Conservation (phyloP, 225 moss, liverwort and hornwort genomes). For the Lunularia cruciata region DNA sequence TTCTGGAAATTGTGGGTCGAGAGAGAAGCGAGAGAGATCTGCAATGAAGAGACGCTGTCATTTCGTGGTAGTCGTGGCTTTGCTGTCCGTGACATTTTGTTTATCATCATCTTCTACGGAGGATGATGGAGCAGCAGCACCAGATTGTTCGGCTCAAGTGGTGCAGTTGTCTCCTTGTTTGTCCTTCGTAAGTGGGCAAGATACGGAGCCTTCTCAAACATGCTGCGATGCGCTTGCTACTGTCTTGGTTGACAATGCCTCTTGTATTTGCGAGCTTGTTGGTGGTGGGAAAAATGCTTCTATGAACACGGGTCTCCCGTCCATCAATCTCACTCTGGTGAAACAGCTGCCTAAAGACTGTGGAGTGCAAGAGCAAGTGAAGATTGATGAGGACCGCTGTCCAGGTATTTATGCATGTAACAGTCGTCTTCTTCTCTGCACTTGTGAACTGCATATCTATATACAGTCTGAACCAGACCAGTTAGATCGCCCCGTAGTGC, state of each 20-base stretch:
- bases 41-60: not conserved
- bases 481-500: too few relatives aligned
- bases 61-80: not conserved
- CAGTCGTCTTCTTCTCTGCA: too few relatives aligned
- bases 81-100: conserved; percentile 4
- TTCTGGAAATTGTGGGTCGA: too few relatives aligned
- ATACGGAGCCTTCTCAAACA: conserved; percentile 12
- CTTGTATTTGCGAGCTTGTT: conserved; percentile 33
- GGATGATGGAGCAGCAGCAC: not conserved
- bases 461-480: too few relatives aligned
- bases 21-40: not conserved
- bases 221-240: conserved; percentile 33
- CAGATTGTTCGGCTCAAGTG: conserved; percentile 31
- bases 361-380: conserved; percentile 20
- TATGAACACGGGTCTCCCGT: conserved; percentile 26
- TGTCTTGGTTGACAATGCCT: conserved; percentile 20
- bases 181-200: conserved; percentile 19
- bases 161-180: conserved; percentile 32
- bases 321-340: conserved; percentile 29
- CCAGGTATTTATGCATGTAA: not conserved
- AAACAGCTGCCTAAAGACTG: conserved; percentile 31
- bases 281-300: conserved; percentile 21
- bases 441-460: too few relatives aligned
- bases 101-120: not conserved
- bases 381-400: conserved; percentile 27